Base-by-base conservation (phyloP, 495 filamentous ascomycete species). In the Cryomyces antarcticus region DNA sequence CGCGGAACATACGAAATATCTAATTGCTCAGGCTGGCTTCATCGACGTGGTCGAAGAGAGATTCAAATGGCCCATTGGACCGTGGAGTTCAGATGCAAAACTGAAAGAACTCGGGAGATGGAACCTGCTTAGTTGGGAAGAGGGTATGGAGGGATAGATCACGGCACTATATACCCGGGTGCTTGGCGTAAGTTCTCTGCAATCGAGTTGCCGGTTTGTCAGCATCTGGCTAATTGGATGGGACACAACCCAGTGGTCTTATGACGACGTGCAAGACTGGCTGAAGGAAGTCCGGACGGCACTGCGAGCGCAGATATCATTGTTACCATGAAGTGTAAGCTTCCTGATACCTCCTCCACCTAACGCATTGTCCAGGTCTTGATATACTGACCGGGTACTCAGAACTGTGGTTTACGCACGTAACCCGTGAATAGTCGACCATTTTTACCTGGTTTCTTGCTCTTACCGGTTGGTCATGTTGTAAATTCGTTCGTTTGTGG, bases 1-100 rank as follows among this genome's bases (percentile, higher is more conserved):
- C 36, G 45, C 39, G 9, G 17, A 24, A 24, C 28, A 58, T 45
- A 7, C 57, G 47, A 1, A 57, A 57, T 0, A 24, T 24, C 17
- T 24, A 24, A 24, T 24, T 24, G 17, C 17, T 24, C 17, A 24
- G 17, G 17, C 17, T 24, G 64, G 64, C n/a, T 69, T 69, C 43
- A 57, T 56, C 13, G 59, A 67, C 29, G 56, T 63, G 5, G 42
- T 48, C 11, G 59, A 63, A 42, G 45, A 56, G 33, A 33, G 56
- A 30, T 52, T 53, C 49, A 39, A 45, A 60, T 61, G 45, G 44
- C 51, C 51, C 6, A 31, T 51, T 7, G 48, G 49, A 30, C 35
- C 41, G 2, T 53, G 51, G 51, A 48, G 44, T 27, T 30, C 28
- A 6, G 49, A 53, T 34, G 24, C 40, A 6, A 48, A 43, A 29